A percentile compares a stretch with the other conserved stretches of the same genome.
Evolutionary conservation across 495 filamentous ascomycete species (phyloP).

Genomic region (Sporormia fimetaria): DNA sequence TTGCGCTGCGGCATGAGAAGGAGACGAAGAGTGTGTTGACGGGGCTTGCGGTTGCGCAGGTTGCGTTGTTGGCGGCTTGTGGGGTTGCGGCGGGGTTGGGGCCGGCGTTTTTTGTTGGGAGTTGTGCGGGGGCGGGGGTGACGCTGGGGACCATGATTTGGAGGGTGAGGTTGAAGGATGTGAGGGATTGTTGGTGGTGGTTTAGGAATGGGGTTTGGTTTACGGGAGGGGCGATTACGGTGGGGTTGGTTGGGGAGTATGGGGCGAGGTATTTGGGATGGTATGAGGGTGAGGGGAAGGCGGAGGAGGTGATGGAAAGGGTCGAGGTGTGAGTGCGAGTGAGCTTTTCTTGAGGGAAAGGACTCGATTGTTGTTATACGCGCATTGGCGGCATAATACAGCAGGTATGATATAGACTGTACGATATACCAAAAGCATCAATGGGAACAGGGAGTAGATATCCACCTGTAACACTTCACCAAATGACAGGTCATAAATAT

Average conservation of each 20-base stretch:
- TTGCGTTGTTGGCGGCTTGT: conserved; percentile 67
- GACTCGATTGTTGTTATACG: too few relatives aligned
- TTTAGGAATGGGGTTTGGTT: conserved; percentile 65
- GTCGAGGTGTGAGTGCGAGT: too few relatives aligned
- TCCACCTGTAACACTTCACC: too few relatives aligned
- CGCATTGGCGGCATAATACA: too few relatives aligned
- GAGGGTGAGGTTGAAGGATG: conserved; percentile 72
- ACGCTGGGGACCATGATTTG: conserved; percentile 80
- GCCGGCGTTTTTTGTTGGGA: conserved; percentile 73
- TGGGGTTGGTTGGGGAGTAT: conserved; percentile 57
- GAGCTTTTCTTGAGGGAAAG: too few relatives aligned
- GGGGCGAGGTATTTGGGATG: conserved; percentile 30
- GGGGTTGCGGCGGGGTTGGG: conserved; percentile 64
- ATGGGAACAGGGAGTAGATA: too few relatives aligned
- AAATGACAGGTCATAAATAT: too few relatives aligned
- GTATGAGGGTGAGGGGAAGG: conserved; percentile 1
- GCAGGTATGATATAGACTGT: too few relatives aligned
- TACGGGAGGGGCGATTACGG: conserved; percentile 54
- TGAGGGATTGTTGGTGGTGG: conserved; percentile 94
- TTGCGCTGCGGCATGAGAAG: conserved; percentile 76
- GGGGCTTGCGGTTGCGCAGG: conserved; percentile 61
- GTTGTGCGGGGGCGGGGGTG: conserved; percentile 68
- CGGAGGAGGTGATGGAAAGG: neutral
- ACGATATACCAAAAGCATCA: too few relatives aligned
- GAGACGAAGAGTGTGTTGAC: conserved; percentile 79